These are phyloP conservation scores for Chlorociboria aeruginascens DNA, from an alignment of 495 filamentous ascomycete species.

Conservation along the genomic window DNA sequence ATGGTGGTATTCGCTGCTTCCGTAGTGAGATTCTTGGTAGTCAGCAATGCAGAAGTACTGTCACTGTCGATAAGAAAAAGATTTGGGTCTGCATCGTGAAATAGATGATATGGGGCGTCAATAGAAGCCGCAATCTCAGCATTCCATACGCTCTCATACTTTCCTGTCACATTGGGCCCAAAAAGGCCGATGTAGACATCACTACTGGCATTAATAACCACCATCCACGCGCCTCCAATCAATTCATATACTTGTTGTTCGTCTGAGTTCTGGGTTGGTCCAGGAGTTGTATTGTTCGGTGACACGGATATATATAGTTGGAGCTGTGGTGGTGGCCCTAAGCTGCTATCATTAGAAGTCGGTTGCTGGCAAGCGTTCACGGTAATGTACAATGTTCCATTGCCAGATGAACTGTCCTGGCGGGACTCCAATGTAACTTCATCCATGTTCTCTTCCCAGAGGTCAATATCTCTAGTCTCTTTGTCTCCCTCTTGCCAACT, in stretches of 20 bases:
- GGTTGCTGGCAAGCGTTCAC: constrained; percentile 75
- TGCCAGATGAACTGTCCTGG: constrained; percentile 5
- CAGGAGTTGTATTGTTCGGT: constrained; percentile 51
- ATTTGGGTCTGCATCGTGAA: constrained; percentile 28
- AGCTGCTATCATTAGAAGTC: constrained; percentile 16
- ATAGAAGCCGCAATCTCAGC: constrained; percentile 78
- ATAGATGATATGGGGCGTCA: constrained; percentile 53
- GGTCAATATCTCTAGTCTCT: not conserved
- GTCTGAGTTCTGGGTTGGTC: constrained; percentile 37
- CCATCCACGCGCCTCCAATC: constrained; percentile 49
- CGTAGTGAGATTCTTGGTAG: constrained; percentile 57
- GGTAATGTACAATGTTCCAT: constrained; percentile 57
- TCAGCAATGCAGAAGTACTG: constrained; percentile 57
- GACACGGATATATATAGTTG: constrained; percentile 65
- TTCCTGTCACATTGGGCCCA: constrained; percentile 43
- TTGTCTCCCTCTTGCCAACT: not conserved
- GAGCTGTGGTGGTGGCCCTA: constrained; percentile 50
- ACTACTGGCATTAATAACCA: constrained; percentile 37
- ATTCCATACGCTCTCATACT: constrained; percentile 44
- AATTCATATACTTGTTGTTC: constrained; percentile 32
- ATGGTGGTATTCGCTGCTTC: constrained; percentile 26
- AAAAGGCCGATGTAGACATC: constrained; percentile 66
- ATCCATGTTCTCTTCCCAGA: not conserved
- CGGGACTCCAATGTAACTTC: constrained; percentile 2
- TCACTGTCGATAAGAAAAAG: constrained; percentile 75